A percentile compares a stretch with the other conserved stretches of the same genome.
These are phyloP conservation scores for Meredithiella fracta DNA, from an alignment of 2,329 filamentous ascomycete species.

Conservation along the genomic window DNA sequence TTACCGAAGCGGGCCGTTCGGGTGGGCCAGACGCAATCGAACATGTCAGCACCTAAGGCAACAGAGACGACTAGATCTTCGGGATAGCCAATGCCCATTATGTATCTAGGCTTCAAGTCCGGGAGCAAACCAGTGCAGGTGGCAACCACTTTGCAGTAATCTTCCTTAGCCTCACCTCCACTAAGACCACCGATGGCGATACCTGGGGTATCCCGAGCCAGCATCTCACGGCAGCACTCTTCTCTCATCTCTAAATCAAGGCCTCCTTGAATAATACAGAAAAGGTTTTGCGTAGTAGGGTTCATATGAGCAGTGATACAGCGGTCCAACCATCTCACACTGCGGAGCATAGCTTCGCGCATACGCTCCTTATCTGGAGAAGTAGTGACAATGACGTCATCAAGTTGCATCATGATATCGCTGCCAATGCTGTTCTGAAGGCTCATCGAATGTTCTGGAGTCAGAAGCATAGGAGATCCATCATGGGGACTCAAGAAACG, in stretches of 20 bases:
- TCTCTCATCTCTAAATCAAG: conserved; percentile 72
- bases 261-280: conserved; percentile 96
- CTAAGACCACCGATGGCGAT: conserved; percentile 93
- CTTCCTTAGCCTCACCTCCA: conserved; percentile 83
- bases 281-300: conserved; percentile 73
- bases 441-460: conserved; percentile 89
- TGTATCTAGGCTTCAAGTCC: conserved; percentile 86
- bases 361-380: conserved; percentile 79
- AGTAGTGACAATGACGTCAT: conserved; percentile 93
- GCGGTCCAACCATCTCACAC: conserved; percentile 86
- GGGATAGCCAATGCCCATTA: conserved; percentile 97
- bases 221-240: conserved; percentile 75
- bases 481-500: conserved; percentile 94
- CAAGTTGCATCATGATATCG: conserved; percentile 98
- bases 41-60: conserved; percentile 94
- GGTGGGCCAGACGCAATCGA: conserved; percentile 98
- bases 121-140: conserved; percentile 76
- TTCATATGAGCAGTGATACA: conserved; percentile 83
- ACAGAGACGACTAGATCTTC: conserved; percentile 90
- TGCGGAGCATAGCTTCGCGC: conserved; percentile 86
- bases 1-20: conserved; percentile 92
- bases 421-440: conserved; percentile 95
- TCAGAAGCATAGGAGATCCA: conserved; percentile 87
- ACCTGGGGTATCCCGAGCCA: conserved; percentile 76
- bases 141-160: conserved; percentile 80